Evolutionary conservation across 768 basidiomycete species (phyloP).

Genomic region (Russula dissimulans): DNA sequence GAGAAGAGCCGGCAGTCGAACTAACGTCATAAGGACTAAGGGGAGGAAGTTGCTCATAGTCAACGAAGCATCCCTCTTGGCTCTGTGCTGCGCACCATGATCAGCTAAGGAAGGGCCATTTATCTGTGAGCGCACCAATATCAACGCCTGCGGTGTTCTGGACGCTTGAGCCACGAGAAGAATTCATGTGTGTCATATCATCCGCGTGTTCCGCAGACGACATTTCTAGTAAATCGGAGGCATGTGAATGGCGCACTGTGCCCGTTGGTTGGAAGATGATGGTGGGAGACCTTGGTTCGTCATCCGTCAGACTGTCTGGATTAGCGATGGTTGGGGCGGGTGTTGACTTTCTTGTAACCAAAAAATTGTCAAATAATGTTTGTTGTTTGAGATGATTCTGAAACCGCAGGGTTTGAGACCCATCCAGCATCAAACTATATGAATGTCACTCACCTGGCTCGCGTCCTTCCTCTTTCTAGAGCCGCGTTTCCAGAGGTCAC

Average conservation of each 20-base stretch:
- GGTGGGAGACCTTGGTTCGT: background rate
- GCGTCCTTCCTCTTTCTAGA: background rate
- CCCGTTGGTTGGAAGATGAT: background rate
- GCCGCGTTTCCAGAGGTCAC: background rate
- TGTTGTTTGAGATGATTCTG: conserved; percentile 21
- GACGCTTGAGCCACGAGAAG: background rate
- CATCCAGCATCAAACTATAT: background rate
- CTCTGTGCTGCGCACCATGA: background rate
- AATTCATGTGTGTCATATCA: background rate
- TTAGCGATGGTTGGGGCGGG: background rate
- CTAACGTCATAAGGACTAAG: background rate
- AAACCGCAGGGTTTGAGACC: background rate
- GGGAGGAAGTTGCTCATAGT: background rate
- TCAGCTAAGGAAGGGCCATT: background rate
- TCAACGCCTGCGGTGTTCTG: background rate
- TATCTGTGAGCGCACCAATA: conserved; percentile 1
- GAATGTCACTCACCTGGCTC: background rate
- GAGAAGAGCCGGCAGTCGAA: background rate
- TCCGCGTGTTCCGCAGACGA: background rate
- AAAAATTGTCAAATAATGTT: conserved; percentile 21
- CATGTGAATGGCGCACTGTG: background rate
- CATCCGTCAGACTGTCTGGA: background rate
- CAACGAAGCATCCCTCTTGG: background rate
- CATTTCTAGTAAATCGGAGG: background rate
- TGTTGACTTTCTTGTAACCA: background rate